Conservation (phyloP, 805 yeast genomes). For the Saccharomycopsis malanga region DNA sequence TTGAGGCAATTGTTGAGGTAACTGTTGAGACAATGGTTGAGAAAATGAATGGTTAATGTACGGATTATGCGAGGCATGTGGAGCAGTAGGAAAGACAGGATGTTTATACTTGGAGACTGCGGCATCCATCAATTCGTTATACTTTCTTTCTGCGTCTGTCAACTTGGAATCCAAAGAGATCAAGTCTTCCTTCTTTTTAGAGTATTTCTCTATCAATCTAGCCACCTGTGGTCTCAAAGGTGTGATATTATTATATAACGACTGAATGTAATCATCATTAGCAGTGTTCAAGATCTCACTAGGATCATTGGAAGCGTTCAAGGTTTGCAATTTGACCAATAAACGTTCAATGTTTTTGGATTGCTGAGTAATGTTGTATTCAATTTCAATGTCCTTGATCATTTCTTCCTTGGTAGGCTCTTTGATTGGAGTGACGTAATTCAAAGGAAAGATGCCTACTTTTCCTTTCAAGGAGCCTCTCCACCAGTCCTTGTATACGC, state of each 20-base stretch:
- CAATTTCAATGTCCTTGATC: slow-evolving; percentile 41
- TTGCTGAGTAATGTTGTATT: slow-evolving; percentile 46
- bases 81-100: slow-evolving; percentile 28
- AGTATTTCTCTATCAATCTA: slow-evolving; percentile 67
- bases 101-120: slow-evolving; percentile 27
- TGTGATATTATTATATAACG: slow-evolving; percentile 62
- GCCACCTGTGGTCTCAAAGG: slow-evolving; percentile 71
- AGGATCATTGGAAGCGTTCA: slow-evolving; percentile 29
- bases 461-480: slow-evolving; percentile 77
- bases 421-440: slow-evolving; percentile 76
- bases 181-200: slow-evolving; percentile 71
- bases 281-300: slow-evolving; percentile 29
- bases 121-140: slow-evolving; percentile 61
- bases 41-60: not conserved
- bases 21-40: slow-evolving; percentile 31
- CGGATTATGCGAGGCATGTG: slow-evolving; percentile 15
- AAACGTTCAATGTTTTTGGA: slow-evolving; percentile 62
- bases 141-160: slow-evolving; percentile 57
- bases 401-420: slow-evolving; percentile 59
- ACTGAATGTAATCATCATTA: slow-evolving; percentile 61
- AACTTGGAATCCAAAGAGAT: slow-evolving; percentile 63
- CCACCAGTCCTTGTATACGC: slow-evolving; percentile 94
- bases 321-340: slow-evolving; percentile 39
- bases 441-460: slow-evolving; percentile 85
- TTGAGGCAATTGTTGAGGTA: not conserved